These are phyloP conservation scores for Scleromitrula shiraiana DNA, from an alignment of 2,329 filamentous ascomycete species.

Conservation along the genomic window DNA sequence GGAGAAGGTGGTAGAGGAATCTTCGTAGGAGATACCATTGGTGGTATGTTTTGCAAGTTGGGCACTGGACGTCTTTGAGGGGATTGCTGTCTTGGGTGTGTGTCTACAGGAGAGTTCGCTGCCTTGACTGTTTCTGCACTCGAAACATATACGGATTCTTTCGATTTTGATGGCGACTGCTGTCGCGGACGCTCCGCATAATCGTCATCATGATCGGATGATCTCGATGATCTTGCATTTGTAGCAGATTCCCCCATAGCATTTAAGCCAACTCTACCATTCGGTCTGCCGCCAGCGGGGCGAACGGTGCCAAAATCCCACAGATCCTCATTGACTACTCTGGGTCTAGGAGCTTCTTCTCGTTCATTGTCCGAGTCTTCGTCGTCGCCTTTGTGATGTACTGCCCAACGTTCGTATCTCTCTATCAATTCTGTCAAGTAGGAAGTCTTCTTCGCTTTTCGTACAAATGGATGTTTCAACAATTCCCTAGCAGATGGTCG, in stretches of 20 bases:
- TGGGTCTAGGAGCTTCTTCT: slow-evolving; percentile 36
- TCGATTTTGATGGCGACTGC: slow-evolving; percentile 44
- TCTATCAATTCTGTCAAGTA: slow-evolving; percentile 95
- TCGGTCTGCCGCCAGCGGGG: slow-evolving; percentile 61
- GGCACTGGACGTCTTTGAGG: slow-evolving; percentile 51
- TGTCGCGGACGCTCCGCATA: slow-evolving; percentile 46
- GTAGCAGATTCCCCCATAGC: slow-evolving; percentile 74
- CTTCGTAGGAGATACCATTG: slow-evolving; percentile 45
- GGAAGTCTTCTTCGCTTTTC: slow-evolving; percentile 88
- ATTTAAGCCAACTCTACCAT: slow-evolving; percentile 52
- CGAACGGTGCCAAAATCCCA: slow-evolving; percentile 98
- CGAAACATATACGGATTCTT: slow-evolving; percentile 30
- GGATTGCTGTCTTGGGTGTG: slow-evolving; percentile 48
- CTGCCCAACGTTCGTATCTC: slow-evolving; percentile 77
- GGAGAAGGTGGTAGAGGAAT: slow-evolving; percentile 54
- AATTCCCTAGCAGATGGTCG: slow-evolving; percentile 80
- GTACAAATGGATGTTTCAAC: slow-evolving; percentile 82
- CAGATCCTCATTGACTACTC: slow-evolving; percentile 67
- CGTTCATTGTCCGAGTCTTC: slow-evolving; percentile 50
- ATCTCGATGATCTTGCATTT: slow-evolving; percentile 59
- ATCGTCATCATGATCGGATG: slow-evolving; percentile 41
- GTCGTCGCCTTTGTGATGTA: slow-evolving; percentile 68
- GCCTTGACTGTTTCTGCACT: slow-evolving; percentile 47
- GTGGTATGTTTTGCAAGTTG: slow-evolving; percentile 19
- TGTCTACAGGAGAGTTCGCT: slow-evolving; percentile 34